Percentiles rank a stretch among this genome's conserved stretches.
Evolutionary conservation across 2,329 filamentous ascomycete species (phyloP).

Genomic region (Fusarium sp.): DNA sequence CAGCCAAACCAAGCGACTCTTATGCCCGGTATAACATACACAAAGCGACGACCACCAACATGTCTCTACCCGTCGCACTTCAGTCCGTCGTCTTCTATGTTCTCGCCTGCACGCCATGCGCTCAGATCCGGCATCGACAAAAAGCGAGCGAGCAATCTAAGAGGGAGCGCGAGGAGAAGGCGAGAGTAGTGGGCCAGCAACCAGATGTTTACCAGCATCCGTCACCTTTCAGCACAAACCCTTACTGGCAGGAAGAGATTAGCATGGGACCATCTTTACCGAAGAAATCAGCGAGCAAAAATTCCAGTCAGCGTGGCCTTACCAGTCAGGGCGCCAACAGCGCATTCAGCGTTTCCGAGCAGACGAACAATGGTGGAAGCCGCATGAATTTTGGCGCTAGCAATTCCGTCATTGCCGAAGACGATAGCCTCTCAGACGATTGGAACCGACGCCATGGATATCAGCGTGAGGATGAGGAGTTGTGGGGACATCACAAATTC

Average conservation of each 20-base stretch:
- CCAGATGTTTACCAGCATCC: slow-evolving; percentile 82
- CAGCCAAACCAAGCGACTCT: slow-evolving; percentile 19
- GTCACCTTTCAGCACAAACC: slow-evolving; percentile 85
- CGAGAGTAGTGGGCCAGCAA: slow-evolving; percentile 73
- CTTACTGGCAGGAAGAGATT: slow-evolving; percentile 90
- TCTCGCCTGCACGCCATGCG: slow-evolving; percentile 81
- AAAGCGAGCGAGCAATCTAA: slow-evolving; percentile 77
- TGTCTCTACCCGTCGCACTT: slow-evolving; percentile 67
- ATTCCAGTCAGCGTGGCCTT: slow-evolving; percentile 68
- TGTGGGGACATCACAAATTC: slow-evolving; percentile 77
- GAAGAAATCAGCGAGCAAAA: slow-evolving; percentile 69
- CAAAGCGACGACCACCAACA: slow-evolving; percentile 44
- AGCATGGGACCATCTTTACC: slow-evolving; percentile 79
- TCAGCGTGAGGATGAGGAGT: slow-evolving; percentile 86
- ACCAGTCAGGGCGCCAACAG: slow-evolving; percentile 67
- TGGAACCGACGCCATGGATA: slow-evolving; percentile 81
- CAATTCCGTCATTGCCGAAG: slow-evolving; percentile 52
- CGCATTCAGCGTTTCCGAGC: slow-evolving; percentile 52
- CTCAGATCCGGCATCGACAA: slow-evolving; percentile 74
- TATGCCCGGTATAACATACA: slow-evolving; percentile 38
- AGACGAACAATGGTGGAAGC: slow-evolving; percentile 54
- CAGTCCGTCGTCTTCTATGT: slow-evolving; percentile 85
- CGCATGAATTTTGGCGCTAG: slow-evolving; percentile 49
- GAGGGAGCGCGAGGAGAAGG: slow-evolving; percentile 73
- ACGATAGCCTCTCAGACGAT: slow-evolving; percentile 56